Evolutionary conservation across 2,329 filamentous ascomycete genomes (phyloP), one percentile per base, ranked within the genome.

Genomic region (Claviceps purpurea): DNA sequence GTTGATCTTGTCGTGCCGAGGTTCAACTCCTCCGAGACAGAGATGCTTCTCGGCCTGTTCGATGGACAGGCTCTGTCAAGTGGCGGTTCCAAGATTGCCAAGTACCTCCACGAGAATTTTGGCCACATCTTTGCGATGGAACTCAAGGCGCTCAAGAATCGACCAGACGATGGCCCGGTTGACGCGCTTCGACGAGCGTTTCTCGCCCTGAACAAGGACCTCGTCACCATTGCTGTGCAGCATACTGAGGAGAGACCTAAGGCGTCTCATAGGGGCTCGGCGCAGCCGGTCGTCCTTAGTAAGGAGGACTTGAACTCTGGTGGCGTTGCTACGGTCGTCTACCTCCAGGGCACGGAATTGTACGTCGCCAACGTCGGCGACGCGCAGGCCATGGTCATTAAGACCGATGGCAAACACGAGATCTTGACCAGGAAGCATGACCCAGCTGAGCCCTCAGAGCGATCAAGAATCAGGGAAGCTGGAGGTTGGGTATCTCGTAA

Each of bases 321-420:
- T 42, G 89, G 88, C 54, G 89, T 95, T 46, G 93, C 91, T 2
- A 96, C 93, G 0, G 86, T 97, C 2, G 76, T 93, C 50, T 98
- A 95, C 61, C 72, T 98, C 37, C 85, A 90, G 60, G 85, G 87
- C 58, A 90, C 89, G 68, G 89, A 97, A 60, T 77, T 98, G 3
- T 96, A 87, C 62, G 84, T 97, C 51, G 93, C 90, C 56, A 98
- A 98, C 61, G 87, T 98, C 22, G 93, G 93, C 50, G 89, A 98
- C 68, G 89, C 87, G 5, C 89, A 97, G 68, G 91, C 90, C n/a
- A 86, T 98, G 69, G 76, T 97, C 20, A 93, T 98, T 56, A 87
- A 90, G 61, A 88, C 87, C 1, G 89, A 95, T 64, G 89, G 89
- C 41, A 81, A 84, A 24, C 81, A 93, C 68, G 84, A 83, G 61